Evolutionary conservation across 345 rosid genomes (phyloP).

Genomic region (Corymbia maculata): DNA sequence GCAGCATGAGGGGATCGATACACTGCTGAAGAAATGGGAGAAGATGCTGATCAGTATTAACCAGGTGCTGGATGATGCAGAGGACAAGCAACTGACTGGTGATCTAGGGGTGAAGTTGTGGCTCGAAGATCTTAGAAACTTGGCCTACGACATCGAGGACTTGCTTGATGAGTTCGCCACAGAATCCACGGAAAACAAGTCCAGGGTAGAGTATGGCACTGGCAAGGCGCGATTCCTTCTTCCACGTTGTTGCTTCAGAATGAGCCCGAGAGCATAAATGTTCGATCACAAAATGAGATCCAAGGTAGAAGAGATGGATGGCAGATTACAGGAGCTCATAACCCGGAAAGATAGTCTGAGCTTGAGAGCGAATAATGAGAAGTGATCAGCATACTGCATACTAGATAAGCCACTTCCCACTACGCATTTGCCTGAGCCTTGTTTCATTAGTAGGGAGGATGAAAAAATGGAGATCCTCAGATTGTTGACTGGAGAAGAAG

Average conservation of each 20-base stretch:
- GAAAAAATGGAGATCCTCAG: neutral
- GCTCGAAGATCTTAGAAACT: neutral
- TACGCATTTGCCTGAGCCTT: neutral
- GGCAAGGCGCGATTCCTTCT: neutral
- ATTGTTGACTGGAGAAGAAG: neutral
- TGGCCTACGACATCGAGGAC: neutral
- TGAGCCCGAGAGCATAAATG: neutral
- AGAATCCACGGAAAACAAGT: neutral
- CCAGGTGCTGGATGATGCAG: neutral
- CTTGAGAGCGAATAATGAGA: neutral
- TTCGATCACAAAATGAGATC: neutral
- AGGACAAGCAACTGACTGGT: neutral
- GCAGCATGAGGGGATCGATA: accelerated
- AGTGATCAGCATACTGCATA: neutral
- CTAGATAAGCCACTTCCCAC: neutral
- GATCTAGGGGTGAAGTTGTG: neutral
- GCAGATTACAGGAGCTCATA: neutral
- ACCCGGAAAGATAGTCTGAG: neutral
- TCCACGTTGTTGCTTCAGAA: neutral
- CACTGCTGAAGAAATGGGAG: neutral
- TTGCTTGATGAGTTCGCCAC: neutral
- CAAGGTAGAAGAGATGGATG: neutral
- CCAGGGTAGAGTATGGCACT: neutral
- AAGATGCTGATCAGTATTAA: neutral
- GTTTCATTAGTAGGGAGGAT: neutral